phyloP scores from a whole-genome alignment of 106 monocot species.

The Amphibolis antarctica region DNA sequence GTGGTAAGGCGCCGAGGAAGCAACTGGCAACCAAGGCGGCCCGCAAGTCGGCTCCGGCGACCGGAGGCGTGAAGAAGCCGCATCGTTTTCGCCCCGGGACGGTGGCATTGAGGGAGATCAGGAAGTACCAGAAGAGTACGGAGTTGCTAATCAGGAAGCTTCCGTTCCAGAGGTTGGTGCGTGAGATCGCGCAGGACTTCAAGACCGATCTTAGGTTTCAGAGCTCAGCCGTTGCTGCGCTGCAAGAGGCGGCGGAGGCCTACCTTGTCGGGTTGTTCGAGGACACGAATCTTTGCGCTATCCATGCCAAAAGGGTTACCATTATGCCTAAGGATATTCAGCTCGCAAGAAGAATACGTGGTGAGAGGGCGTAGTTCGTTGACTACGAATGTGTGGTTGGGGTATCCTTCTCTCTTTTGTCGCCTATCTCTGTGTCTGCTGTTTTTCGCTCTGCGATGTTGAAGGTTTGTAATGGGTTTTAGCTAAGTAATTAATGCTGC shows the following conservation, averaged over 20 bases:
- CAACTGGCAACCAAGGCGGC: conserved; percentile 19
- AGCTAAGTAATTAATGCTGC: too few species aligned
- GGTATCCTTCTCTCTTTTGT: too few species aligned
- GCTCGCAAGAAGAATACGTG: conserved; percentile 52
- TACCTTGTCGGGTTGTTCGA: too few species aligned
- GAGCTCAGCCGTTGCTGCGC: conserved; percentile 54
- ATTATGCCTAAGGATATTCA: too few species aligned
- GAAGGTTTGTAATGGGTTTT: too few species aligned
- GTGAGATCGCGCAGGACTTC: conserved; percentile 75
- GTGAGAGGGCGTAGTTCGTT: conserved; percentile 45
- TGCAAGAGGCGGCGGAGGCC: too few species aligned
- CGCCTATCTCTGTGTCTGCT: too few species aligned
- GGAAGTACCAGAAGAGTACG: conserved; percentile 25
- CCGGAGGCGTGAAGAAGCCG: conserved; percentile 17
- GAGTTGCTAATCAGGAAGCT: conserved; percentile 26
- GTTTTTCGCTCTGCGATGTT: too few species aligned
- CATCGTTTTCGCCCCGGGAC: conserved; percentile 26
- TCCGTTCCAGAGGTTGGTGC: conserved; percentile 43
- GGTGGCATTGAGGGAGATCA: conserved; percentile 22
- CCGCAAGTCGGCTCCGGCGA: conserved; percentile 16
- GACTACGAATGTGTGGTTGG: too few species aligned
- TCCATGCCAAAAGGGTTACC: conserved; percentile 75
- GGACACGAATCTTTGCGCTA: too few species aligned
- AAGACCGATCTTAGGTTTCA: conserved; percentile 59
- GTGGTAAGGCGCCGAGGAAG: conserved; percentile 23